Percentiles rank a stretch among this genome's conserved stretches.
Evolutionary conservation across 441 rosid species (phyloP).

Genomic region (Biscutella laevigata): DNA sequence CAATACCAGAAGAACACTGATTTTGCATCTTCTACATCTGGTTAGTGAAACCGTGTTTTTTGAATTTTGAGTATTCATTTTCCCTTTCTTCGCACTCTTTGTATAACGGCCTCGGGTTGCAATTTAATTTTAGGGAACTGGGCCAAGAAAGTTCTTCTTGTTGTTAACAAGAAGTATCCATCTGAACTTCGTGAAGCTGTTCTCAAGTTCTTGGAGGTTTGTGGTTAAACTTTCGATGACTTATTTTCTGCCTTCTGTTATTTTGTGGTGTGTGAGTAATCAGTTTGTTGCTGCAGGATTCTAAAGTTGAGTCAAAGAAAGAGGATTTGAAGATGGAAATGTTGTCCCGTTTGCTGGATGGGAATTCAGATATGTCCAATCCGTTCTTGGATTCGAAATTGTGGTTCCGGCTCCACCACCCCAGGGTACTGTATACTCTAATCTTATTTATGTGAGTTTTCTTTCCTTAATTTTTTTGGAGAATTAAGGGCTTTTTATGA

Average conservation of each 20-base stretch:
- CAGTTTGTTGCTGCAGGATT: constrained; percentile 35
- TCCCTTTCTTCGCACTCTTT: background rate
- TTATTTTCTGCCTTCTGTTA: constrained; percentile 3
- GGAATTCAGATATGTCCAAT: constrained; percentile 42
- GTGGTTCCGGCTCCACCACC: constrained; percentile 89
- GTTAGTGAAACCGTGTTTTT: constrained; percentile 27
- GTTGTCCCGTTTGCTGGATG: constrained; percentile 53
- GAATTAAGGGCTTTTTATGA: constrained; percentile 22
- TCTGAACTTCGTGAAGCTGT: constrained; percentile 54
- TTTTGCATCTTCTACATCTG: constrained; percentile 41
- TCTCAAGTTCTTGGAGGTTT: constrained; percentile 62
- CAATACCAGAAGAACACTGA: constrained; percentile 39
- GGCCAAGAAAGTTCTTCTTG: constrained; percentile 61
- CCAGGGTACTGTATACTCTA: constrained; percentile 46
- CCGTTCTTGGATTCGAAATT: constrained; percentile 59
- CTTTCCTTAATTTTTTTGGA: constrained; percentile 10
- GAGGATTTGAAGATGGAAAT: constrained; percentile 46
- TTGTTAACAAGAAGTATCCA: constrained; percentile 61
- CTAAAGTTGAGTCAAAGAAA: constrained; percentile 42
- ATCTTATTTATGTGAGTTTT: constrained; percentile 5
- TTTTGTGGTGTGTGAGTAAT: constrained; percentile 8
- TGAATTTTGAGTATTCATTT: background rate
- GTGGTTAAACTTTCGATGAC: constrained; percentile 13
- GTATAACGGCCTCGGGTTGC: constrained; percentile 8
- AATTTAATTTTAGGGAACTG: constrained; percentile 48